phyloP scores from a whole-genome alignment of 1,284 basidiomycete genomes.

The Cystobasidiaceae sp. region DNA sequence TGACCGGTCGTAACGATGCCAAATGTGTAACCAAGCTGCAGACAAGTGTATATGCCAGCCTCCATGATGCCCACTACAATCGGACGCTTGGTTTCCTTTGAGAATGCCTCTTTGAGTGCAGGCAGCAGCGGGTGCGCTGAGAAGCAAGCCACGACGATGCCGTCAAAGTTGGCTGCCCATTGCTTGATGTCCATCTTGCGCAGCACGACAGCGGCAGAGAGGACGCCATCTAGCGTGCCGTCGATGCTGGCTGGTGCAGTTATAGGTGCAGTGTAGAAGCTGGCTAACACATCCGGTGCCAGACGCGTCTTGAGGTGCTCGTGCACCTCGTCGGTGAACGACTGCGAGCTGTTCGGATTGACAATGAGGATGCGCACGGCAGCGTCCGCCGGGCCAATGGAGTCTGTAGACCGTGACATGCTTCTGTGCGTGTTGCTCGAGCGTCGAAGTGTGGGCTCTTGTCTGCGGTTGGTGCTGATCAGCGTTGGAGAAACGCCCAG shows the following conservation, averaged over 20 bases:
- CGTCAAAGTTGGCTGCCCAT: too few species aligned
- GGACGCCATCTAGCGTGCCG: background rate
- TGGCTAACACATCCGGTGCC: background rate
- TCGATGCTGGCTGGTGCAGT: background rate
- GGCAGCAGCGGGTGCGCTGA: constrained; percentile 8
- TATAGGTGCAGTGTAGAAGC: background rate
- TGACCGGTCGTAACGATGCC: constrained; percentile 5
- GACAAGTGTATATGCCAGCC: background rate
- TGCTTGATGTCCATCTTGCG: background rate
- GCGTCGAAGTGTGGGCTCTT: too few species aligned
- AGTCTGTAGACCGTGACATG: too few species aligned
- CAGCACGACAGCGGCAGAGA: background rate
- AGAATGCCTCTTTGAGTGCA: background rate
- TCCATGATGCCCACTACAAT: constrained; percentile 6
- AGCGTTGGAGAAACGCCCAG: too few species aligned
- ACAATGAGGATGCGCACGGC: background rate
- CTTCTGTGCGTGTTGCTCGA: too few species aligned
- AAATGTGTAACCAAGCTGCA: background rate
- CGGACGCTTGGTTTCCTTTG: background rate
- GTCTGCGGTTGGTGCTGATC: too few species aligned
- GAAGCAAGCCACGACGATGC: constrained; percentile 3
- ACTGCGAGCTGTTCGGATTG: background rate
- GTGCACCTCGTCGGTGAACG: background rate
- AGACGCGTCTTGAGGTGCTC: background rate
- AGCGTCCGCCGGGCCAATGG: background rate